Evolutionary conservation across 495 filamentous ascomycete species (phyloP), one percentile per base, ranked within the genome.

Genomic region (Staphylotrichum tortipilum): DNA sequence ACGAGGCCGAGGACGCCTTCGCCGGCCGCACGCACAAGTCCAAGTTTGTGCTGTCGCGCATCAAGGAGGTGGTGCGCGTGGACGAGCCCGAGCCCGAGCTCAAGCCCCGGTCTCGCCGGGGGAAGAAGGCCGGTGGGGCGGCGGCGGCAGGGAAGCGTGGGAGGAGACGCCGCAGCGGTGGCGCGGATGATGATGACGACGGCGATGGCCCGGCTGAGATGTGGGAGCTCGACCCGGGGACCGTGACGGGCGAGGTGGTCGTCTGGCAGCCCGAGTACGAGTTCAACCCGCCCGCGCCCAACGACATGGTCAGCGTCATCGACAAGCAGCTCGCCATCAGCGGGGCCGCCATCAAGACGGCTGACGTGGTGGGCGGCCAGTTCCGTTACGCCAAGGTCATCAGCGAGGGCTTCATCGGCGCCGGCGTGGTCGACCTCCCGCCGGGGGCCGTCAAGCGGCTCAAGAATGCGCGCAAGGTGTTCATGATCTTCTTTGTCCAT

Each of bases 391-490:
- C 86, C 10, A 96, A 96, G 69, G 83, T 89, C 36, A 77, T 90
- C 22, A 88, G 81, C 38, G 72, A 85, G 34, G 78, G 84, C 1
- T 95, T 92, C 70, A 86, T 95, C 56, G 90, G 89, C 31, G 80
- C 82, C 3, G 92, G 92, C 0, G 79, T 96, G 47, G 84, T 98
- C 26, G 89, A 96, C 41, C 68, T 98, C 15, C 87, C 88, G 6
- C 82, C 87, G 2, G 83, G 84, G 4, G 82, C 82, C 15, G 74
- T 82, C 41, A 98, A 98, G 76, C 77, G 83, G 54, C 77, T 80
- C 15, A 98, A 97, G 73, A 95, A 94, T 58, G 82, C 84, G 4
- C 78, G 91, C 44, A 88, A 84, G 66, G 95, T 95, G 84, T 89
- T 95, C 55, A 87, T 97, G 83, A 83, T 85, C 1, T 96, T 98